Conservation (phyloP, 2,329 filamentous ascomycete genomes). For the Ilyonectria destructans region DNA sequence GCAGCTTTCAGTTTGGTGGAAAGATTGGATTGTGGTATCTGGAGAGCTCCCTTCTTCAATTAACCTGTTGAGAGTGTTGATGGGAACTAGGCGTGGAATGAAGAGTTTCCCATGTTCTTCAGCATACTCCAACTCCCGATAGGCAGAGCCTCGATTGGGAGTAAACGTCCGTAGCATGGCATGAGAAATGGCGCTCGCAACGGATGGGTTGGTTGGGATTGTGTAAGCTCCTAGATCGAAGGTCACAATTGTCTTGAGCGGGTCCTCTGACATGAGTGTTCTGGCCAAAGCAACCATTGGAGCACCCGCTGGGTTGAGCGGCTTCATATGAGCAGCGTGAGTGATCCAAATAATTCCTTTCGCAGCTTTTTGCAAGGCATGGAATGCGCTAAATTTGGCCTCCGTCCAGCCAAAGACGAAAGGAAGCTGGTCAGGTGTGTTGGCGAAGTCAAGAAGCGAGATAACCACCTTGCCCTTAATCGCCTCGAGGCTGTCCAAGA, state of each 20-base stretch:
- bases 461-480: constrained; percentile 56
- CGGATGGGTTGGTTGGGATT: constrained; percentile 25
- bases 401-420: constrained; percentile 59
- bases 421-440: constrained; percentile 39
- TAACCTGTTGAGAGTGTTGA: constrained; percentile 60
- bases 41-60: constrained; percentile 56
- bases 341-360: constrained; percentile 66
- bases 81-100: constrained; percentile 63
- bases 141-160: constrained; percentile 27
- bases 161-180: constrained; percentile 49
- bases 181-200: constrained; percentile 42
- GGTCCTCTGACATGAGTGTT: constrained; percentile 66
- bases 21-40: constrained; percentile 35
- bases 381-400: constrained; percentile 59
- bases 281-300: constrained; percentile 64
- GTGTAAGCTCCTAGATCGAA: constrained; percentile 58
- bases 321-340: constrained; percentile 58
- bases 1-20: constrained; percentile 36
- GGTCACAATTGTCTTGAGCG: constrained; percentile 59
- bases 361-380: constrained; percentile 55
- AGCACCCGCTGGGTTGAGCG: constrained; percentile 55
- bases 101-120: constrained; percentile 57
- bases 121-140: constrained; percentile 62
- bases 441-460: constrained; percentile 63
- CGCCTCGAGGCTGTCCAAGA: constrained; percentile 29